Conservation (phyloP, 768 basidiomycete species). For the Clathrus columnatus region DNA sequence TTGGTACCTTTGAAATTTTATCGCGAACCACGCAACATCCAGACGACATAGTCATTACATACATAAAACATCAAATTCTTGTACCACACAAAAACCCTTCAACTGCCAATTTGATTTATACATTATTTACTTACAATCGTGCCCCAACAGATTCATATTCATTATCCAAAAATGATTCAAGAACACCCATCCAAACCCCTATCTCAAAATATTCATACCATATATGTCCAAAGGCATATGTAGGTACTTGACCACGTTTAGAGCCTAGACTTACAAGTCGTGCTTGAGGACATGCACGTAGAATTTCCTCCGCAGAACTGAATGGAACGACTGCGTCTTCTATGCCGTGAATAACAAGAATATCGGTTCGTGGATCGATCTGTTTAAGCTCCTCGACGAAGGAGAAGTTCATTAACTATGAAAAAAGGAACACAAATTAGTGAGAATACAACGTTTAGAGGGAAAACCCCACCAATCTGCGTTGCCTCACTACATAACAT, state of each 20-base stretch:
- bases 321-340: constrained; percentile 32
- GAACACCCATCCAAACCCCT: constrained; percentile 30
- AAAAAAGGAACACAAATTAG: not conserved
- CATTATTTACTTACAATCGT: not conserved
- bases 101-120: too few relatives aligned
- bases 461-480: not conserved
- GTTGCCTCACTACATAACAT: too few relatives aligned
- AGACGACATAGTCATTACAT: too few relatives aligned
- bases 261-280: constrained; percentile 25
- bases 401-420: constrained; percentile 16
- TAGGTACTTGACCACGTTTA: constrained; percentile 27
- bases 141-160: not conserved
- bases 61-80: too few relatives aligned
- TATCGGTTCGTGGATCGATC: constrained; percentile 22
- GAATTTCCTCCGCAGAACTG: constrained; percentile 27
- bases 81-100: too few relatives aligned
- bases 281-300: constrained; percentile 31
- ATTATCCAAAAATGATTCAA: constrained; percentile 27
- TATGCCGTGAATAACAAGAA: constrained; percentile 35
- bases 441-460: not conserved
- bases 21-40: too few relatives aligned
- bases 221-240: constrained; percentile 32
- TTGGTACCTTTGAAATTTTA: too few relatives aligned
- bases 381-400: constrained; percentile 27
- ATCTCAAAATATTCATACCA: constrained; percentile 41